Conservation (phyloP, 2,329 filamentous ascomycete species). For the Penicillium sp. region DNA sequence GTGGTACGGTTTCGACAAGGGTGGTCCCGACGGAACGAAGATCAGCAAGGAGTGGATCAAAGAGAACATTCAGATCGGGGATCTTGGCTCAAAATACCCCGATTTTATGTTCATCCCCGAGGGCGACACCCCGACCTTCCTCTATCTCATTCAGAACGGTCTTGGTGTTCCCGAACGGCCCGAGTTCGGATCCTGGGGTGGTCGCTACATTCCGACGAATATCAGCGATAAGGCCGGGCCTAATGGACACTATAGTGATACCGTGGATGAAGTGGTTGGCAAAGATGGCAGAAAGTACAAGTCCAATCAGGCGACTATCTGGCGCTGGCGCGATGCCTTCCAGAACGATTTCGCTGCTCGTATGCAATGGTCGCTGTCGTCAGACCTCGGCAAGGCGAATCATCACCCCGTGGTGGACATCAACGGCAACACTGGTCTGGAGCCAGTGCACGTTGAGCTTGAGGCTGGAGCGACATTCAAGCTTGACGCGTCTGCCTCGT, state of each 20-base stretch:
- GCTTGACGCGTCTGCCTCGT: constrained; percentile 28
- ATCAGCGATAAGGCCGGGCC: constrained; percentile 25
- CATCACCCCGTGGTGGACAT: constrained; percentile 28
- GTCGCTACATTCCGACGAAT: constrained; percentile 39
- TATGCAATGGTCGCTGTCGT: constrained; percentile 52
- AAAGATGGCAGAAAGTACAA: constrained; percentile 36
- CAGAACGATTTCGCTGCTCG: constrained; percentile 56
- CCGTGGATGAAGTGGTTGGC: constrained; percentile 41
- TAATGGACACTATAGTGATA: constrained; percentile 37
- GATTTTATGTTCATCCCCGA: constrained; percentile 58
- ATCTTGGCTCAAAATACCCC: constrained; percentile 52
- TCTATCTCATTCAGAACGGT: constrained; percentile 50
- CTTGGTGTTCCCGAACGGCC: constrained; percentile 44
- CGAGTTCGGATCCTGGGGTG: constrained; percentile 50
- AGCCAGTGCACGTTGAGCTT: constrained; percentile 22
- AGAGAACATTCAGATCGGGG: constrained; percentile 58
- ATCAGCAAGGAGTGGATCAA: constrained; percentile 58
- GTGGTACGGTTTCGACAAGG: constrained; percentile 53
- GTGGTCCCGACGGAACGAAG: constrained; percentile 54
- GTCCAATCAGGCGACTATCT: constrained; percentile 55
- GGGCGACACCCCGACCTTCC: constrained; percentile 52
- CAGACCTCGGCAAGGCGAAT: constrained; percentile 25
- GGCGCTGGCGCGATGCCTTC: constrained; percentile 58
- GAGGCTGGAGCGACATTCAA: constrained; percentile 23
- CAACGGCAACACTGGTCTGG: constrained; percentile 19